phyloP scores from a whole-genome alignment of 495 filamentous ascomycete species.

The Hypomontagnella submonticulosa region DNA sequence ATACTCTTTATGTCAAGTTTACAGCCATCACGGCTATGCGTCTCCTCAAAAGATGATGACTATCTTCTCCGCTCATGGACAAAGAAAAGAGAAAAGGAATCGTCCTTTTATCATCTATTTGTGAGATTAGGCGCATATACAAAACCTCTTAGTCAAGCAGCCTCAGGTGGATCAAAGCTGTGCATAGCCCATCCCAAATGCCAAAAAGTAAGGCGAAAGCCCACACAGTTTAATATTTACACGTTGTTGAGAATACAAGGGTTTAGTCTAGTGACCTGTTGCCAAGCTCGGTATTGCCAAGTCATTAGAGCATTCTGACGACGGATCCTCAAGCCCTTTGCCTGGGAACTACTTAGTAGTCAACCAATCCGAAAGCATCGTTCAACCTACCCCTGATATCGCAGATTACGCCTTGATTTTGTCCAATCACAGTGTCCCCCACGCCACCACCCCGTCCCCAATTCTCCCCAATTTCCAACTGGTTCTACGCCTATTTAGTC shows the following conservation, averaged over 20 bases:
- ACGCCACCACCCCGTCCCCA: slow-evolving; percentile 29
- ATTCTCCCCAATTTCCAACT: slow-evolving; percentile 27
- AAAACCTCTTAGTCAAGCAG: slow-evolving; percentile 9
- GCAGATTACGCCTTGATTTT: slow-evolving; percentile 34
- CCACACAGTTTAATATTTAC: slow-evolving; percentile 38
- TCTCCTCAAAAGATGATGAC: no score
- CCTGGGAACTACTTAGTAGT: no score
- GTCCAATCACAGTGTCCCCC: slow-evolving; percentile 35
- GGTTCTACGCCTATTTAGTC: slow-evolving; percentile 46
- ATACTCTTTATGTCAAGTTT: background rate
- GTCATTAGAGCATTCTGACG: slow-evolving; percentile 9
- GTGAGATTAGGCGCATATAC: slow-evolving; percentile 1
- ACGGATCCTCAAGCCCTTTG: slow-evolving; percentile 16
- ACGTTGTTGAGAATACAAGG: slow-evolving; percentile 30
- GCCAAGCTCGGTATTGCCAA: slow-evolving; percentile 20
- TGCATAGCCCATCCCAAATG: slow-evolving; percentile 27
- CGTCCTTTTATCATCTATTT: slow-evolving; percentile 2
- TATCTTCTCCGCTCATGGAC: background rate
- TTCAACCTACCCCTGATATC: slow-evolving; percentile 32
- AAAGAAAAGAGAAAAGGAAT: slow-evolving; percentile 23
- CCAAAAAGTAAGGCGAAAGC: slow-evolving; percentile 40
- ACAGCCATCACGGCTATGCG: background rate
- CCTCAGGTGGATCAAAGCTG: slow-evolving; percentile 30
- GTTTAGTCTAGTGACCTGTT: slow-evolving; percentile 23
- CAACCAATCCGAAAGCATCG: slow-evolving; percentile 31